Base-by-base conservation (phyloP, 352 stramenopile genomes). In the Lagenidium giganteum region DNA sequence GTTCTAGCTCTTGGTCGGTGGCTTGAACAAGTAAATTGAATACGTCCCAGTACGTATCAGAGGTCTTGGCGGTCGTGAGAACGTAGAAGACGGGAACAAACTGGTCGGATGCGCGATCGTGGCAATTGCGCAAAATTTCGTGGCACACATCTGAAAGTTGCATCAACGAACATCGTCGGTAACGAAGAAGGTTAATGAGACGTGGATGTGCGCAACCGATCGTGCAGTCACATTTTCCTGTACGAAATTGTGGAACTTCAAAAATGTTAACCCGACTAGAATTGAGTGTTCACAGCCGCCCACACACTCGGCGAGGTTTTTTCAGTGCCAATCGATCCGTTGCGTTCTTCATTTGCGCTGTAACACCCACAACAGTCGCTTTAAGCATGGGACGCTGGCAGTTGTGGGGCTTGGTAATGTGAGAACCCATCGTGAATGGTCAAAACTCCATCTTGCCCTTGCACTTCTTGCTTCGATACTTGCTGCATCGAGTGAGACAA, bases 91-190 rank as follows among this genome's bases (percentile, higher is more conserved):
- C 54, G 12, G 54, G 45, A 0, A 61, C 40, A 30, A 42, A 68
- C 1, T 47, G 4, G 1, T n/a, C 37, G 2, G n/a, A 52, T 2
- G 17, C 38, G 8, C 11, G 25, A 21, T 67, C 57, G 17, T 52
- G 36, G 9, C 22, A 45, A 58, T 27, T 59, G 55, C 16, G 20
- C 26, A 48, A 56, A 64, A 3, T 21, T 20, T 8, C 27, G 26
- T 13, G 55, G 50, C 11, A 53, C 38, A 40, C 37, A 57, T 13
- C 46, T 44, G 37, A 62, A 67, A 21, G 57, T 62, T 8, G 24
- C 47, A 36, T 59, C 54, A 18, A 68, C 38, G 20, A 62, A 60
- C 5, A 62, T 16, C 1, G 54, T 46, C 13, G 46, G 35, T 57
- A 64, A 8, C 51, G 38, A 5, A 61, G 47, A 1, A 62, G 16